Evolutionary conservation across 495 filamentous ascomycete species (phyloP), one percentile per base, ranked within the genome.

Genomic region (Podospora conica): DNA sequence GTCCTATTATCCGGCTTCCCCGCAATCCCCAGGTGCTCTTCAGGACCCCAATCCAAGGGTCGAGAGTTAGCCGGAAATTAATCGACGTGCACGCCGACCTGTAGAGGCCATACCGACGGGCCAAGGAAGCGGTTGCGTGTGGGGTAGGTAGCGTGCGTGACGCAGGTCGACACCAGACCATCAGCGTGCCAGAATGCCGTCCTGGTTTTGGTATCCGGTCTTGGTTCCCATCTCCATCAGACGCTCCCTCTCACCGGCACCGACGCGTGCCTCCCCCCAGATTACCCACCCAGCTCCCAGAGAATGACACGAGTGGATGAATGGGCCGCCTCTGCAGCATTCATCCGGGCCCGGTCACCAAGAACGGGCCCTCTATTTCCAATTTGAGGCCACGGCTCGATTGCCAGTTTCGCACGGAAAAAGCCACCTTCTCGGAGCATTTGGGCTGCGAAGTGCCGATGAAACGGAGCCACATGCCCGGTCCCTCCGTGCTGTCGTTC

Each of bases 1-100:
- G 20, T 56, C 55, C 55, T 57, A 24, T 57, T 57, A 57, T 27
- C 55, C 55, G 55, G 25, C 55, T 57, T 57, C 55, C 55, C 55
- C 55, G 55, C 55, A 57, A 57, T 57, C 23, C 55, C 8, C 54
- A 55, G 54, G 3, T 55, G 9, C 12, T n/a, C 7, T 48, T 11
- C 40, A 48, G 40, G 18, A 48, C 40, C 40, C 40, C 40, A 48
- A 48, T 48, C 40, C 40, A 48, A 18, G 40, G 40, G 18, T 48
- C 11, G 10, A 24, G 10, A 24, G 55, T 57, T 57, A 57, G 12
- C 55, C 55, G 55, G 55, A 57, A 23, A 57, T 57, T 23, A 57
- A 57, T 57, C 40, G 18, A 48, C 40, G 18, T 48, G 40, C 15
- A 18, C 18, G 40, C 40, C 18, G 15, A 48, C 40, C 15, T 48